Percentiles rank a stretch among this genome's conserved stretches.
These are phyloP conservation scores for Fusarium sp. DNA, from an alignment of 2,329 filamentous ascomycete genomes.

Conservation along the genomic window DNA sequence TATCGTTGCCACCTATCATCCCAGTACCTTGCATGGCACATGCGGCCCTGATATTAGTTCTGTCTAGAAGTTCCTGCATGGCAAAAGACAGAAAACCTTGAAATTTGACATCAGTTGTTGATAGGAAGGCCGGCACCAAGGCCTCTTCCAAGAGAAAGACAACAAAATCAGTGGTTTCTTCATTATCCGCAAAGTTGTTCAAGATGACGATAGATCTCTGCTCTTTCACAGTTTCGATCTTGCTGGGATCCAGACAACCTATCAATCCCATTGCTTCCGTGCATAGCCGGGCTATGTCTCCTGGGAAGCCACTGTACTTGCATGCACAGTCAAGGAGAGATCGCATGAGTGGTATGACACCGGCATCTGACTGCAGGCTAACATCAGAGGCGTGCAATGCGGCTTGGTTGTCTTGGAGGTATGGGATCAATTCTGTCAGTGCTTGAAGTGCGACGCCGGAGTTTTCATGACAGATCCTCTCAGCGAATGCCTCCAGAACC, in stretches of 20 bases:
- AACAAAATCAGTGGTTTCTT: conserved; percentile 88
- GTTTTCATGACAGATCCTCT: conserved; percentile 86
- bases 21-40: conserved; percentile 60
- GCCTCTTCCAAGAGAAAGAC: conserved; percentile 89
- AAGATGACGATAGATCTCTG: conserved; percentile 88
- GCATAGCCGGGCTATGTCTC: conserved; percentile 79
- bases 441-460: conserved; percentile 87
- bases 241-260: conserved; percentile 92
- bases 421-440: conserved; percentile 81
- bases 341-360: conserved; percentile 79
- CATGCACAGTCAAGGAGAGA: conserved; percentile 88
- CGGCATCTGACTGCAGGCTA: conserved; percentile 85
- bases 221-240: conserved; percentile 83
- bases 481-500: conserved; percentile 78
- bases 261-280: conserved; percentile 89
- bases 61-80: conserved; percentile 91
- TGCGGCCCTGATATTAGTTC: conserved; percentile 78
- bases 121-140: conserved; percentile 91
- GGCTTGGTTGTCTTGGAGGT: conserved; percentile 80
- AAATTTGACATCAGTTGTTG: conserved; percentile 86
- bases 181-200: conserved; percentile 84
- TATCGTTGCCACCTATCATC: conserved; percentile 66
- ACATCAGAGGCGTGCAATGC: conserved; percentile 84
- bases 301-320: conserved; percentile 79
- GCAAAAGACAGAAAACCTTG: conserved; percentile 94